Base-by-base conservation (phyloP, 345 rosid species). In the Rubroshorea leprosula region DNA sequence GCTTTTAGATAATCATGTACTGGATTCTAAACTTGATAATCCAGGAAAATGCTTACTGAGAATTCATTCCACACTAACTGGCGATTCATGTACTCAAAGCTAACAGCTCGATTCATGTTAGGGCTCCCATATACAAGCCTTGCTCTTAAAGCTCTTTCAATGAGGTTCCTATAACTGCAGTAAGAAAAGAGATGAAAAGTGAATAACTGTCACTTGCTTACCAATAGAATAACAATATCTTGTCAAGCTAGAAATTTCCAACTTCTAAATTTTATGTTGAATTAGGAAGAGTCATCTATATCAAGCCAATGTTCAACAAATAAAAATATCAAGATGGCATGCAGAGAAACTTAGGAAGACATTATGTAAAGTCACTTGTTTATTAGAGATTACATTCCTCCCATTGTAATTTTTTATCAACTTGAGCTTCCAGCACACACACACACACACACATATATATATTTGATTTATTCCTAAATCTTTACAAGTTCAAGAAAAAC, bases 21-120 rank as follows among this genome's bases (percentile, higher is more conserved):
- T 26, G 18, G 12, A 17, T 49, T 24, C 38, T 45, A 14, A 23
- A 19, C n/a, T 17, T 22, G 22, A 47, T 10, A 6, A 23, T 51
- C 38, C 35, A 51, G 70, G 51, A 69, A 61, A 65, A 51, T 54
- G 70, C 66, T 75, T 87, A 90, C 97, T 80, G 92, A 93, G 66
- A 93, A 93, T 72, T 93, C 97, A 72, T 93, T 93, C 99, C 97
- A 93, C 73, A 94, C 97, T 63, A 94, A 77, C 64, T 90, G 97
- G 44, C 93, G 89, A 71, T 94, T 87, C 97, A 90, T 87, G 80
- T 94, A 90, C 86, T 94, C 96, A 46, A 94, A 94, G 83, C 97
- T 94, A 65, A 94, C 95, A 21, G 96, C 90, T 64, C 95, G 80
- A 66, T 90, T 94, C 97, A 94, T 94, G 65, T 87, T 80, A 63